Evolutionary conservation across 352 stramenopile genomes (phyloP).

Genomic region (Phytophthora rubi): DNA sequence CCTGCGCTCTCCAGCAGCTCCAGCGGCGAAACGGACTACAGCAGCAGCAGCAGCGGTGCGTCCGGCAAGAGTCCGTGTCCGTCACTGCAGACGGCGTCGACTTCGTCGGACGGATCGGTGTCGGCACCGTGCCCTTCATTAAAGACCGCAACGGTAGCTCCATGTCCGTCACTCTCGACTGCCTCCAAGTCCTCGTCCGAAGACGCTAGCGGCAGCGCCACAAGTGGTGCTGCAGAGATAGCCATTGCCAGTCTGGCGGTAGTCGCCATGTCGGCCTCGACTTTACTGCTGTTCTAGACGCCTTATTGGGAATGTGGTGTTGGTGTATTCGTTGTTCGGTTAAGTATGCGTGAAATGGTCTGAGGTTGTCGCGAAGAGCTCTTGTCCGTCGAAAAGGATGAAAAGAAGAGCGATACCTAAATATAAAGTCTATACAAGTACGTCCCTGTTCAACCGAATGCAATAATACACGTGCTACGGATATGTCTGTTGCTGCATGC

Average conservation of each 20-base stretch:
- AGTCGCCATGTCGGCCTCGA: constrained; percentile 14
- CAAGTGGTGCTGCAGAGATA: constrained; percentile 5
- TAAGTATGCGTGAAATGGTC: constrained; percentile 23
- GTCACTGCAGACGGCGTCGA: constrained; percentile 37
- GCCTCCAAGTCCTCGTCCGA: constrained; percentile 31
- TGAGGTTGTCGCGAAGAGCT: constrained; percentile 16
- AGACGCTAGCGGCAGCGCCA: constrained; percentile 30
- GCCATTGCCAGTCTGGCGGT: constrained; percentile 19
- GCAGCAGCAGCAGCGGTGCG: constrained; percentile 6
- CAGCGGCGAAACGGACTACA: constrained; percentile 22
- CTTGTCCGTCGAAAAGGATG: constrained; percentile 1
- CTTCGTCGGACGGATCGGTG: constrained; percentile 34
- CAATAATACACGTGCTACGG: not conserved
- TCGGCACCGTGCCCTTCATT: constrained; percentile 24
- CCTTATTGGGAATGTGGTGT: constrained; percentile 15
- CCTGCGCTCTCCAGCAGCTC: constrained; percentile 27
- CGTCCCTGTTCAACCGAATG: not conserved
- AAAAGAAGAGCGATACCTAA: constrained; percentile 6
- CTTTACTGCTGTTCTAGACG: constrained; percentile 36
- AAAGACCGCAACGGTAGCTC: constrained; percentile 20
- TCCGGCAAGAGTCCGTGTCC: constrained; percentile 37
- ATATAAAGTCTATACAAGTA: constrained; percentile 28
- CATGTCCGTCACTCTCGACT: constrained; percentile 30
- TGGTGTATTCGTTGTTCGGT: constrained; percentile 12
- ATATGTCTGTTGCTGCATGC: not conserved